Evolutionary conservation across 352 stramenopile species (phyloP).

Genomic region (Plasmopara halstedii): DNA sequence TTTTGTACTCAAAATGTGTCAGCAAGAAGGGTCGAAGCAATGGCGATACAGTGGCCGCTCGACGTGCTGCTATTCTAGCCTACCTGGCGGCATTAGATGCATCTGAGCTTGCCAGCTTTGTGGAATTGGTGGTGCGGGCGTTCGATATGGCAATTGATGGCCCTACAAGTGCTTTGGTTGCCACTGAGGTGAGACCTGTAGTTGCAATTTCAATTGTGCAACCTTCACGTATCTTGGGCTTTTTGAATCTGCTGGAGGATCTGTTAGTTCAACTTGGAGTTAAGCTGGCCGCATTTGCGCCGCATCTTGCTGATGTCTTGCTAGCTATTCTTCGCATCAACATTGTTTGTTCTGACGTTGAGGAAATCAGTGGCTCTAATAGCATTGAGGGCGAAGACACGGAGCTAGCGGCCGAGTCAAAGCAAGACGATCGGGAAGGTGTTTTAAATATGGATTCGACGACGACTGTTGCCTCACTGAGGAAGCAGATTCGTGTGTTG

Average conservation of each 20-base stretch:
- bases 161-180: slow-evolving; percentile 8
- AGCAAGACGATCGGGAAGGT: slow-evolving; percentile 12
- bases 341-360: slow-evolving; percentile 18
- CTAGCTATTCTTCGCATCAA: slow-evolving; percentile 65
- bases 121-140: slow-evolving; percentile 83
- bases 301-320: slow-evolving; percentile 64
- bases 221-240: slow-evolving; percentile 75
- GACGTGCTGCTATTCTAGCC: slow-evolving; percentile 84
- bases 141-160: slow-evolving; percentile 61
- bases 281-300: slow-evolving; percentile 76
- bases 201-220: slow-evolving; percentile 51
- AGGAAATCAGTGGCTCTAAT: slow-evolving; percentile 15
- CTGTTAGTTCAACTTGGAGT: slow-evolving; percentile 82
- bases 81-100: slow-evolving; percentile 81
- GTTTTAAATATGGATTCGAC: slow-evolving; percentile 6
- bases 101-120: slow-evolving; percentile 75
- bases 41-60: slow-evolving; percentile 75
- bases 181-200: slow-evolving; percentile 16
- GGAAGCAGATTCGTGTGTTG: slow-evolving; percentile 77
- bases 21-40: slow-evolving; percentile 79
- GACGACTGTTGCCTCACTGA: slow-evolving; percentile 37
- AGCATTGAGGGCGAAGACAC: slow-evolving; percentile 10
- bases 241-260: slow-evolving; percentile 87
- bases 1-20: slow-evolving; percentile 89
- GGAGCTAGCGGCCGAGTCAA: slow-evolving; percentile 10